Conservation (phyloP, 805 yeast genomes). For the Ogataea siamensis region DNA sequence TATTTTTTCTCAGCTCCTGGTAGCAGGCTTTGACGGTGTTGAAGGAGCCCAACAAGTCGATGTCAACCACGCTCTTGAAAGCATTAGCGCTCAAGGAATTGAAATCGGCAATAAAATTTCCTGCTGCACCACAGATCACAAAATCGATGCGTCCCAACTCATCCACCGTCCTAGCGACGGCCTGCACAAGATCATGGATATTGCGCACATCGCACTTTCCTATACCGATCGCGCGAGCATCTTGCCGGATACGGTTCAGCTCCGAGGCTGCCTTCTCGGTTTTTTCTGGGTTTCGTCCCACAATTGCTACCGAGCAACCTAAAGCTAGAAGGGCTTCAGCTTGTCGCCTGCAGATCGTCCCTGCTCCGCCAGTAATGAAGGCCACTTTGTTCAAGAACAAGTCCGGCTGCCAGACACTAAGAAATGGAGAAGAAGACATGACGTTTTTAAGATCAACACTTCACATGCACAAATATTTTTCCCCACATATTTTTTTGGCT, state of each 20-base stretch:
- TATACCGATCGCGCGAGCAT: conserved; percentile 66
- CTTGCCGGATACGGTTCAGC: conserved; percentile 53
- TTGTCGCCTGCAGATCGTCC: conserved; percentile 91
- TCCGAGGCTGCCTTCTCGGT: conserved; percentile 69
- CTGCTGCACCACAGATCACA: conserved; percentile 95
- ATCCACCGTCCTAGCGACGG: conserved; percentile 63
- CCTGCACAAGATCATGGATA: conserved; percentile 53
- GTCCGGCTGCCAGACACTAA: conserved; percentile 47
- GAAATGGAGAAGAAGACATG: conserved; percentile 9
- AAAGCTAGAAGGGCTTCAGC: conserved; percentile 77
- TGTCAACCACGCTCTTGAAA: conserved; percentile 81
- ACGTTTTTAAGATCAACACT: neutral
- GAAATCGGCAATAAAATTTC: conserved; percentile 83
- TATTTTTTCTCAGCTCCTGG: conserved; percentile 58
- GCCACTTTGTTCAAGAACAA: conserved; percentile 82
- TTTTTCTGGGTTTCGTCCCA: conserved; percentile 72
- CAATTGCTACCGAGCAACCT: conserved; percentile 84
- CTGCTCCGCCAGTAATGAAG: conserved; percentile 94
- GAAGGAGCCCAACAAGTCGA: conserved; percentile 84
- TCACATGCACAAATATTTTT: conserved; percentile 9
- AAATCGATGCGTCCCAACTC: conserved; percentile 77
- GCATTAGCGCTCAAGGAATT: conserved; percentile 80
- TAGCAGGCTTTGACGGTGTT: conserved; percentile 85
- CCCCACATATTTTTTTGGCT: conserved; percentile 8
- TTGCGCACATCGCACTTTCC: conserved; percentile 80